Base-by-base conservation (phyloP, 2,329 filamentous ascomycete genomes). In the Neopestalotiopsis clavispora region DNA sequence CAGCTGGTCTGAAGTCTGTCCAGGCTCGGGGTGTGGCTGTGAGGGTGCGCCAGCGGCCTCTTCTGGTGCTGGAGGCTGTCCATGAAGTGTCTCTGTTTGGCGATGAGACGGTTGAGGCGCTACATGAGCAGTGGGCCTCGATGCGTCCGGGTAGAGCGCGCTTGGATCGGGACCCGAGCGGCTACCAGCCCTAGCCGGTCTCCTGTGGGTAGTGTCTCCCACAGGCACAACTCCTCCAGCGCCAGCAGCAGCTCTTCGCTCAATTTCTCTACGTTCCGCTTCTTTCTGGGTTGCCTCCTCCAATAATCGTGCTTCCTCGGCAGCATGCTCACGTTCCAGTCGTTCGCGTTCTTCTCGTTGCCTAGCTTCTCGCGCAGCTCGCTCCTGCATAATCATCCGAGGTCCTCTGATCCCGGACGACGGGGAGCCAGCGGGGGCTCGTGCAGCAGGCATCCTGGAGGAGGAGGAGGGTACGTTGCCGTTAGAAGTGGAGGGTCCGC, bases 341-440 rank as follows among this genome's bases (percentile, higher is more conserved):
- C 77, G 83, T 82, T 78, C 80, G 82, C 73, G 74, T 69, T 90
- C 87, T 76, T 92, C 91, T 74, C 88, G 87, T 71, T 89, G 87
- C 69, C 91, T 85, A 32, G 91, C 89, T 79, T 97, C 94, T 71
- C 95, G 88, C 72, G 93, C 92, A 67, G 89, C 87, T 68, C 95
- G 91, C 78, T 95, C 91, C 80, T 93, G 90, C 95, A 98, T 97
- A 75, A 98, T 95, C 82, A 95, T 92, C 72, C 92, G 90, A 17
- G 95, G 95, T 45, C 94, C 95, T 73, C 92, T 89, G 70, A 98
- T 92, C 32, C 92, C 90, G 69, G 86, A 85, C 5, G 45, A 62
- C 10, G 87, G 87, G 14, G 87, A 89, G 72, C 85, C 84, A 32
- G 85, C 85, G 67, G 86, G 85, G 23, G 81, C 80, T 42, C 87